Evolutionary conservation across 371 early-diverging fungal genomes (phyloP).

Genomic region (Mortierella sp.): DNA sequence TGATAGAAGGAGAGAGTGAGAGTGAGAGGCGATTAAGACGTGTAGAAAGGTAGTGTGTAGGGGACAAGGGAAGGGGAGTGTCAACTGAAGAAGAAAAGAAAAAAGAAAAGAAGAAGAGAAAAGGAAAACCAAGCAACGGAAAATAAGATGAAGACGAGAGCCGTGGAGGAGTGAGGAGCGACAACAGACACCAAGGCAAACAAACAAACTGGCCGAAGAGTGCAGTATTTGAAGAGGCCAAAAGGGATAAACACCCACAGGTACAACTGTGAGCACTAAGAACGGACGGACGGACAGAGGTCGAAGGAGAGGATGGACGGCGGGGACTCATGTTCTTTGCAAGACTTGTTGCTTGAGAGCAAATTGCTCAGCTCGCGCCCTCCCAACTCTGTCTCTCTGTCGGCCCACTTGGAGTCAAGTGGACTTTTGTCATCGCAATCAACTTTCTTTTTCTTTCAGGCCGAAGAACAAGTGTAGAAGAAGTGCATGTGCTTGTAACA

Average conservation of each 20-base stretch:
- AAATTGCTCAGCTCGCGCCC: neutral
- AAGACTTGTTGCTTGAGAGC: neutral
- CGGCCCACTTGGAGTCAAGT: neutral
- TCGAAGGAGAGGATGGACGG: neutral
- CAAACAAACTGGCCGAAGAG: too few relatives aligned
- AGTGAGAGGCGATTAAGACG: neutral
- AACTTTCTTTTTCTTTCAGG: neutral
- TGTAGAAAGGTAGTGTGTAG: constrained; percentile 1
- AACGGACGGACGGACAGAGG: neutral
- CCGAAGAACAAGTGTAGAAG: neutral
- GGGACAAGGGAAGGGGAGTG: constrained; percentile 49
- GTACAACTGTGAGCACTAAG: neutral
- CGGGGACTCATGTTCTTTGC: neutral
- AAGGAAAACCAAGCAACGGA: neutral
- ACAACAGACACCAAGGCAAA: neutral
- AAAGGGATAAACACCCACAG: neutral
- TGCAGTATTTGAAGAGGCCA: too few relatives aligned
- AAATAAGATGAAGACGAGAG: constrained; percentile 1
- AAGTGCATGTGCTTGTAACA: too few relatives aligned
- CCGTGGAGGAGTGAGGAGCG: constrained; percentile 5
- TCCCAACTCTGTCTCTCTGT: neutral
- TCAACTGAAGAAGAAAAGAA: constrained; percentile 35
- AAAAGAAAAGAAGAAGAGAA: constrained; percentile 7
- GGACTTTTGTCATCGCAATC: constrained; percentile 11
- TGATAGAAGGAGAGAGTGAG: neutral